Evolutionary conservation across 805 yeast species (phyloP).

Genomic region (Ogataea degrootiae): DNA sequence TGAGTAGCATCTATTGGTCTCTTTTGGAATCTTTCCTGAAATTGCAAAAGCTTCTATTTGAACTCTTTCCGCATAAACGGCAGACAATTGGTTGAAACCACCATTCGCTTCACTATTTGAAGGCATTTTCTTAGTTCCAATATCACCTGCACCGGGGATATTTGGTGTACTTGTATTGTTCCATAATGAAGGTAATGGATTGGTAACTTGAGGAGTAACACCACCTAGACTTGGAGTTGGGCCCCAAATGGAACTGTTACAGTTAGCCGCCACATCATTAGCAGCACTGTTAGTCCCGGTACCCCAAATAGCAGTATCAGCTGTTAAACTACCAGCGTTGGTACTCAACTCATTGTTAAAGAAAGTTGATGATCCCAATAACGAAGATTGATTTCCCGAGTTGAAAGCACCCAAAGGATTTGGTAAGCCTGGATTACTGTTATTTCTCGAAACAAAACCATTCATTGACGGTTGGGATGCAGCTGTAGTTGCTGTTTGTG

Average conservation of each 20-base stretch:
- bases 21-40: constrained; percentile 31
- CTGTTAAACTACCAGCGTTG: not conserved
- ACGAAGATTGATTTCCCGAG: not conserved
- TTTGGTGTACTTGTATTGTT: constrained; percentile 1
- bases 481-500: not conserved
- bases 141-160: not conserved
- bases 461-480: constrained; percentile 1
- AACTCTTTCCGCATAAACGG: constrained; percentile 30
- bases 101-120: not conserved
- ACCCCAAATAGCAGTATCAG: constrained; percentile 12
- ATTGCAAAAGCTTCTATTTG: constrained; percentile 40
- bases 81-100: constrained; percentile 4
- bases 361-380: constrained; percentile 4
- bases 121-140: not conserved
- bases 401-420: not conserved
- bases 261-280: constrained; percentile 4
- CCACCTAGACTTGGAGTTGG: constrained; percentile 2
- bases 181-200: constrained; percentile 11
- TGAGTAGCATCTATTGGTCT: constrained; percentile 17
- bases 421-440: constrained; percentile 9
- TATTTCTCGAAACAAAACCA: constrained; percentile 10
- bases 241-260: constrained; percentile 23
- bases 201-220: not conserved
- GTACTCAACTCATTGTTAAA: constrained; percentile 6
- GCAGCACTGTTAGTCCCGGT: not conserved